A percentile compares a stretch with the other conserved stretches of the same genome.
phyloP scores from a whole-genome alignment of 1,284 basidiomycete species.

The Leccinum fuscescens region DNA sequence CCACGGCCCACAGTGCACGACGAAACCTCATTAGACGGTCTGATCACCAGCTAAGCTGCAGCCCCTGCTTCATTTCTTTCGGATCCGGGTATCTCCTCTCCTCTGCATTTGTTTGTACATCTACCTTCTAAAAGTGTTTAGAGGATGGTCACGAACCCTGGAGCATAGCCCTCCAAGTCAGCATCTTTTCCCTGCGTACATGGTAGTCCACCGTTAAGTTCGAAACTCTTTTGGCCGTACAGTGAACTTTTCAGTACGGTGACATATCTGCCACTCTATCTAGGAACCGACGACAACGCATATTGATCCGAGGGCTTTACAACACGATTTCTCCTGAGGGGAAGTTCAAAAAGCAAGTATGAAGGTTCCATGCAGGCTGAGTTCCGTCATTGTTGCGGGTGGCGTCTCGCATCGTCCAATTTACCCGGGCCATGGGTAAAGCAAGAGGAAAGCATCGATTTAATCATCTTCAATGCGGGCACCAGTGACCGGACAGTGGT shows the following conservation, averaged over 20 bases:
- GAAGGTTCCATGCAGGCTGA: not conserved
- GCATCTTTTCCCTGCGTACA: not conserved
- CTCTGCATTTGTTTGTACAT: constrained; percentile 1
- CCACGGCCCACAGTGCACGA: not conserved
- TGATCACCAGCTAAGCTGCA: not conserved
- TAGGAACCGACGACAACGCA: constrained; percentile 7
- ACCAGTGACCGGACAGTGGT: too few relatives aligned
- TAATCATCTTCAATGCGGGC: not conserved
- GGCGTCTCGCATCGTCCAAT: not conserved
- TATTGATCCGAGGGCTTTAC: constrained; percentile 20
- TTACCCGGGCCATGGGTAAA: not conserved
- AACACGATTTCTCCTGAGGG: constrained; percentile 4
- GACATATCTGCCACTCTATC: not conserved
- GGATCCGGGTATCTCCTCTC: constrained; percentile 9
- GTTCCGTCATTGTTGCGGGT: not conserved
- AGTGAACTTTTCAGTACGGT: not conserved
- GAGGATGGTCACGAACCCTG: not conserved
- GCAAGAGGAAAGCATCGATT: not conserved
- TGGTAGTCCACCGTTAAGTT: not conserved
- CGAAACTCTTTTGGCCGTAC: not conserved
- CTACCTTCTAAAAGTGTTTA: constrained; percentile 8
- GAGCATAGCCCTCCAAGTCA: not conserved
- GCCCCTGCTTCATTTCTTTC: constrained; percentile 4
- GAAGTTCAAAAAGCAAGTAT: not conserved
- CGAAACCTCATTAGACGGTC: constrained; percentile 5